Evolutionary conservation across 108 stramenopile species (phyloP), one percentile per base, ranked within the genome.

Genomic region (Cyclotella cryptica): DNA sequence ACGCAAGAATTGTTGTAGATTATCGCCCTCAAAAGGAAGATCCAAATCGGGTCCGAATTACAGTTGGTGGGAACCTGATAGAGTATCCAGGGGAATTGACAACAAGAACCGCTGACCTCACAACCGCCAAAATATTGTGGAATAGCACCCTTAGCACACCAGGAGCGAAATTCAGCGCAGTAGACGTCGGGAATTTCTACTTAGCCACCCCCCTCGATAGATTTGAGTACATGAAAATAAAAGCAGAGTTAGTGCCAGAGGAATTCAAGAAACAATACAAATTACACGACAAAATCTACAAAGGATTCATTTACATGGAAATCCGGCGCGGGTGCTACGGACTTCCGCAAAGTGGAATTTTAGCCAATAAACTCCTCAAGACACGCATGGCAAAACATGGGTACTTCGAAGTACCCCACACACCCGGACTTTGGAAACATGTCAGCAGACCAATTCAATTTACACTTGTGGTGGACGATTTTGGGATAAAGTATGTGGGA

Each of bases 61-160:
- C 55, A 7, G 55, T 27, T 3, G 55, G 55, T 1, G 55, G 55
- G 10, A 58, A 58, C 9, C 24, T n/a, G n/a, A n/a, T n/a, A n/a
- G n/a, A n/a, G n/a, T 58, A 58, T 9, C 55, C 55, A 1, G 55
- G 55, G 2, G 24, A 53, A 70, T 77, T 35, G 68, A 81, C 49
- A 4, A n/a, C 18, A 69, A 71, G 62, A n/a, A 63, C 39, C 0
- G 62, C 62, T 1, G 41, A 40, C 24, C 14, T 63, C 3, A 63
- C 40, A 17, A 26, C 10, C 1, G 22, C 55, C 4, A 58, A 58
- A 26, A 35, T 49, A 3, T 9, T 49, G 2, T 49, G 6, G 9
- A 85, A 80, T 39, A 67, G 80, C 28, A 77, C 80, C 5, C 18
- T 86, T 53, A 79, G 77, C 69, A 81, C 75, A 7, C 55, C 55